Evolutionary conservation across 23 red algal species (phyloP), one percentile per base, ranked within the genome.

Genomic region (Cyanidiococcus yangmingshanensis): DNA sequence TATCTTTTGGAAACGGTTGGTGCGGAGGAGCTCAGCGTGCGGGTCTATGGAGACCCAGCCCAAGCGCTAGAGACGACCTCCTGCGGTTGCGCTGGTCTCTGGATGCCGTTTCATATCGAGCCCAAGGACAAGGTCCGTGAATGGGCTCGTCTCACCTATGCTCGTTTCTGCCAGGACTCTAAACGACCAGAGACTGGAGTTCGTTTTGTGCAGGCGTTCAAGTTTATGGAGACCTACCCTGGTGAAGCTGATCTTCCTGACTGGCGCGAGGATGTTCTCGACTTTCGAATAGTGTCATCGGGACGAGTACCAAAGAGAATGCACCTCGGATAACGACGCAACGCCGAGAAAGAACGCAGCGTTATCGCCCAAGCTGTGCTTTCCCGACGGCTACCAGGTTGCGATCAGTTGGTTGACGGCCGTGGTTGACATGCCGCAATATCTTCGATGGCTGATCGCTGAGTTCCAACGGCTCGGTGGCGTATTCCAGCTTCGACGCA

Each of bases 81-180:
- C 21, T 79, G 59, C 27, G 90, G 90, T 30, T 94, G 82, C 0
- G 90, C 84, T 37, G 90, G 90, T 32, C 82, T 88, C 31, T 94
- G 90, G 90, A 84, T 88, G 90, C 90, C 90, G 0, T 84, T 88
- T 41, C 41, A 79, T 34, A 54, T 87, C 57, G 85, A 88, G 50
- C 84, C 84, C 16, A 39, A 77, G 27, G 79, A 87, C 34, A 59
- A 82, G 3, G 80, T 84, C 0, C 74, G 85, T 31, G 24, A 76
- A 37, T 94, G 90, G 90, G 82, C 85, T 27, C 63, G 63, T 7
- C 27, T 12, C n/a, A 71, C 63, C 16, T 71, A 71, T 29, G 12
- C 15, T 12, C 63, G 63, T 12, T 71, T 71, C 7, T 29, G 15
- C 16, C 63, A 35, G n/a, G 63, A 71, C 63, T 12, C 63, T 7